Evolutionary conservation across 2,329 filamentous ascomycete genomes (phyloP), one percentile per base, ranked within the genome.

Genomic region (Aureobasidium vineae): DNA sequence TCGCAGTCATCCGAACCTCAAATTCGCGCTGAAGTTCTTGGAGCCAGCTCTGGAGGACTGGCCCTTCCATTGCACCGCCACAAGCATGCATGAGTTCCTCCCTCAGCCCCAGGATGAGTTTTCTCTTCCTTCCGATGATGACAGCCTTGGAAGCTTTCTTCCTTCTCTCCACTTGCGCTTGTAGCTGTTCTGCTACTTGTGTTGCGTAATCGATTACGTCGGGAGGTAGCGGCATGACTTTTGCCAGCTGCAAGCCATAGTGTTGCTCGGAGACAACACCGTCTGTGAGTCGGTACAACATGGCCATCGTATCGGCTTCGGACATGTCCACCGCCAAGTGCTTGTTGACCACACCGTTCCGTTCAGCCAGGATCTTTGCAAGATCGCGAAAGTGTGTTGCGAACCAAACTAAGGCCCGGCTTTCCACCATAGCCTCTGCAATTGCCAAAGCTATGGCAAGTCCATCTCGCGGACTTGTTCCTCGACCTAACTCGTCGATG

Each of bases 381-480:
- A 99, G 82, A 68, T 97, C 91, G 41, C 86, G 83, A 74, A 97
- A 99, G 74, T 99, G 96, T 0, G 95, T 98, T 1, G 90, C 92
- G 77, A 99, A 99, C 88, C 92, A 97, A 0, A 97, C 87, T 0
- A 91, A 83, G 0, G 92, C 88, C 68, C 86, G 68, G 71, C 87
- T 95, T 67, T 92, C 85, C 5, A 97, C 85, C 3, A 99, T 81
- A 0, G 91, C 90, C 79, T 98, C 95, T 0, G 93, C 89, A 73
- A 98, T 92, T 2, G 93, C 90, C 57, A 97, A 83, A 0, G 95
- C 92, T 73, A 99, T 96, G 0, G 92, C 89, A 1, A 98, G 80
- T 0, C 95, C 95, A 73, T 99, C 95, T 28, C 88, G 84, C 0
- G 90, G 94, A 74, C 91, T 95, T 0, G 95, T 99, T 1, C 92